These are phyloP conservation scores for Evernia prunastri DNA, from an alignment of 495 filamentous ascomycete species.

Conservation along the genomic window DNA sequence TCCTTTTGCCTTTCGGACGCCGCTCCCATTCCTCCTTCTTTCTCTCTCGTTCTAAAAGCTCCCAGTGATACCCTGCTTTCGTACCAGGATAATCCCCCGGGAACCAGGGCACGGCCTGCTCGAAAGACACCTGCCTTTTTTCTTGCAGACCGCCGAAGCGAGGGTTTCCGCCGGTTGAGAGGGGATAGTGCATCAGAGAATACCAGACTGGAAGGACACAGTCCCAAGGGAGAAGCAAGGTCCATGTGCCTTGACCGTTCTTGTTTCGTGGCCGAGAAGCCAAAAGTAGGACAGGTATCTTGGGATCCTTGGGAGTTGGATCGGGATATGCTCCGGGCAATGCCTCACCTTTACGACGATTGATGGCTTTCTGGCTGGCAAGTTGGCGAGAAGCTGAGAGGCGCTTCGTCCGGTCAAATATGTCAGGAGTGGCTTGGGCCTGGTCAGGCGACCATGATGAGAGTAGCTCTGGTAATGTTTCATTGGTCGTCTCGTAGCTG, in stretches of 20 bases:
- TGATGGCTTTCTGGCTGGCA: slow-evolving; percentile 77
- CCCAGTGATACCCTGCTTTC: slow-evolving; percentile 71
- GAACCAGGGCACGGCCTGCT: slow-evolving; percentile 75
- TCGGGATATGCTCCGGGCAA: slow-evolving; percentile 57
- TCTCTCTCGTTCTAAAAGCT: slow-evolving; percentile 54
- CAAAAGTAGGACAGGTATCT: slow-evolving; percentile 71
- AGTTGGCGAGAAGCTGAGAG: slow-evolving; percentile 55
- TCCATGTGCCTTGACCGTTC: slow-evolving; percentile 67
- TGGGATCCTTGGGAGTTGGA: slow-evolving; percentile 61
- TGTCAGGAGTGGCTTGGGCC: slow-evolving; percentile 41
- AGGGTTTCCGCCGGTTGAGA: slow-evolving; percentile 70
- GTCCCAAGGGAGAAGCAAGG: slow-evolving; percentile 84
- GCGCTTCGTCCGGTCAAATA: slow-evolving; percentile 67
- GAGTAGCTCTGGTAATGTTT: slow-evolving; percentile 50
- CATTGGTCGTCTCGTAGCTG: slow-evolving; percentile 35
- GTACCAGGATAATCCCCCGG: slow-evolving; percentile 85
- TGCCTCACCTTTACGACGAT: slow-evolving; percentile 68
- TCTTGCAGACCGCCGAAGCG: slow-evolving; percentile 79
- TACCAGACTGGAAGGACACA: slow-evolving; percentile 85
- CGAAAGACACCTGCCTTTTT: slow-evolving; percentile 73
- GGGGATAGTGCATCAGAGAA: slow-evolving; percentile 74
- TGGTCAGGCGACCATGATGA: slow-evolving; percentile 66
- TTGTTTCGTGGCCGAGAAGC: slow-evolving; percentile 47
- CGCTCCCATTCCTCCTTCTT: slow-evolving; percentile 66
- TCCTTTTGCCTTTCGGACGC: slow-evolving; percentile 73